Conservation (phyloP, 1,284 basidiomycete genomes). For the Boletus subluridellus region DNA sequence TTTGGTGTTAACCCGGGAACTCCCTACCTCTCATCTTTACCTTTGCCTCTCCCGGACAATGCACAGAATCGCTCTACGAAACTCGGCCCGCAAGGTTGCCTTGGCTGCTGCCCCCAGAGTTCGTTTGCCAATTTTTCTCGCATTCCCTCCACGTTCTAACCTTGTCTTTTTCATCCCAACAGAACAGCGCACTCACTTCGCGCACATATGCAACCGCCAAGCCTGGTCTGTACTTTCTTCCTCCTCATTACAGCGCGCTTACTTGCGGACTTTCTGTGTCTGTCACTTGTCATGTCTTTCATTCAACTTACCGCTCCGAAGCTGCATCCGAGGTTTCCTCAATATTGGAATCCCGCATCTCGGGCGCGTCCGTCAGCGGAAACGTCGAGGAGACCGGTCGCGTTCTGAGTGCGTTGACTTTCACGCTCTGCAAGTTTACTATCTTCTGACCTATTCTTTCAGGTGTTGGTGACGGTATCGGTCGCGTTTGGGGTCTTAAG, state of each 20-base stretch:
- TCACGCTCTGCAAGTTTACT: background rate
- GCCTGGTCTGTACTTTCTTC: conserved; percentile 65
- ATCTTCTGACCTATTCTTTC: conserved; percentile 21
- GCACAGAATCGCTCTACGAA: conserved; percentile 87
- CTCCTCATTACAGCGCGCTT: background rate
- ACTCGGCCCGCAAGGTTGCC: conserved; percentile 72
- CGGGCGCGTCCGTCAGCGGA: conserved; percentile 84
- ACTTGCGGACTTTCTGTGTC: background rate
- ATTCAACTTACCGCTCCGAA: conserved; percentile 43
- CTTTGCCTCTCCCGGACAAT: conserved; percentile 54
- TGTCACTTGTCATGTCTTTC: conserved; percentile 3
- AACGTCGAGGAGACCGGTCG: conserved; percentile 99
- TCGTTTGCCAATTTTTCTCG: conserved; percentile 21
- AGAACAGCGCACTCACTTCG: conserved; percentile 52
- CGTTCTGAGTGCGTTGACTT: conserved; percentile 77
- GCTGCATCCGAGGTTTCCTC: conserved; percentile 99
- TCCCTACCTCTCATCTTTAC: conserved; percentile 41
- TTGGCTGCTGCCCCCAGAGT: conserved; percentile 68
- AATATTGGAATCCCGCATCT: conserved; percentile 98
- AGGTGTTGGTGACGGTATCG: conserved; percentile 99
- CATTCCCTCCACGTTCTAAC: conserved; percentile 19
- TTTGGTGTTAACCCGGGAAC: conserved; percentile 35
- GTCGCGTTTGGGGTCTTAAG: conserved; percentile 92
- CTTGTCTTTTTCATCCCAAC: conserved; percentile 35
- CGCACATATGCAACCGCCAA: conserved; percentile 97